Base-by-base conservation (phyloP, 768 basidiomycete species). In the Rhodotorula paludigena region DNA sequence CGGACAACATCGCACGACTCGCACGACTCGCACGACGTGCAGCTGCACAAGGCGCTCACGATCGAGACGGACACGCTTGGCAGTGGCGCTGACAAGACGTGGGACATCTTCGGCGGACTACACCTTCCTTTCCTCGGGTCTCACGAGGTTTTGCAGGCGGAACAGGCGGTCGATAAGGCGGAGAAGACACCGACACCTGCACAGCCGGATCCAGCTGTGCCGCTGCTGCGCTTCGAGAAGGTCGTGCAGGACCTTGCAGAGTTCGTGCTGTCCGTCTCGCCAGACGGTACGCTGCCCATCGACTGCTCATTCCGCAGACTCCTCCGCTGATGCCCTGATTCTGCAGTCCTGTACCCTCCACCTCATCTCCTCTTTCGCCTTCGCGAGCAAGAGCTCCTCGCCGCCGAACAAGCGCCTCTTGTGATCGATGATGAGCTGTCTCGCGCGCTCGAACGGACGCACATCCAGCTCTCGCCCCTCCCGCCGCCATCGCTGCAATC, bases 281-380 rank as follows among this genome's bases (percentile, higher is more conserved):
- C 72, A 1, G 58, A 67, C 56, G 71, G 63, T 58, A 15, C 12
- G 51, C 36, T 16, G 9, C 57, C 7, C 48, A 28, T 36, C n/a
- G 36, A 47, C 14, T 52, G 5, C 36, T 39, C 57, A 14, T 44
- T 59, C n/a, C 38, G 25, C 15, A 3, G 25, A 5, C 25, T 11
- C 28, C 38, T 16, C 4, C 12, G 2, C 16, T 23, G 56, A 18
- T 41, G 25, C 45, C 5, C 45, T 25, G 20, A 18, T 25, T 3
- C 32, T 1, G 25, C 47, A 62, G 68, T 68, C 38, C 41, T 64
- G 21, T 68, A 61, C 44, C 67, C 66, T 30, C 71, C 66, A 3
- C 66, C 66, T 11, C 67, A 68, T 21, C 63, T 68, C 11, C 63
- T 68, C 39, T 57, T 63, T 23, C 63, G 71, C 4, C 67, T 72